Evolutionary conservation across 306 rosid species (phyloP), one percentile per base, ranked within the genome.

Genomic region (Pyrus pyrifolia): DNA sequence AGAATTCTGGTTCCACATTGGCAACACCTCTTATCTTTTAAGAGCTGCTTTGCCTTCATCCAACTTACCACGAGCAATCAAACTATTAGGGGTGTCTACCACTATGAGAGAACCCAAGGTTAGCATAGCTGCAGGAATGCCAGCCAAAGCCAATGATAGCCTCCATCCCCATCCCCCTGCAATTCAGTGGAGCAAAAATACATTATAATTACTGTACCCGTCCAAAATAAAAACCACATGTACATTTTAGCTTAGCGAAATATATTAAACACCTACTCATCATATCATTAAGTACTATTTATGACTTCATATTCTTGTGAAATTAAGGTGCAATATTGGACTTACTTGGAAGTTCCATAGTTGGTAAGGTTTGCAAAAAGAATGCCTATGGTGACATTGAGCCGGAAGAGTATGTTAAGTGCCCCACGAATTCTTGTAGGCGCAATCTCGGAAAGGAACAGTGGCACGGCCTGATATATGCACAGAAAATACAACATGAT

Each of bases 351-450:
- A 38, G 42, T 38, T 38, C 42, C 42, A 38, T 38, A 38, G 42
- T 38, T 38, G 42, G 89, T 81, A 3, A 93, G 85, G 74, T 79
- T 86, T 6, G 98, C 92, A 18, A 88, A 88, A 40, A 93, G 93
- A 71, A 93, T 89, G 22, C 98, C 98, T 31, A 93, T 78, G 44
- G 97, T 93, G 69, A 91, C 81, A 67, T 91, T 89, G 22, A 93
- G 88, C 69, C 89, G 97, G 60, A 93, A 91, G n/a, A 91, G 65
- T 49, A 93, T 91, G 82, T 93, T 93, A 72, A 91, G 75, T 6
- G 84, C 96, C 79, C 98, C 98, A 27, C 98, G 92, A 30, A 93
- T 93, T 76, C 96, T 89, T 8, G 97, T 79, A 2, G 97, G 98
- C 4, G 98, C 97, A 1, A 93, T 87, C 81, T 93, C 98, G 14